Evolutionary conservation across 148 eudicot genomes (phyloP).

Genomic region (Diospyros lotus): DNA sequence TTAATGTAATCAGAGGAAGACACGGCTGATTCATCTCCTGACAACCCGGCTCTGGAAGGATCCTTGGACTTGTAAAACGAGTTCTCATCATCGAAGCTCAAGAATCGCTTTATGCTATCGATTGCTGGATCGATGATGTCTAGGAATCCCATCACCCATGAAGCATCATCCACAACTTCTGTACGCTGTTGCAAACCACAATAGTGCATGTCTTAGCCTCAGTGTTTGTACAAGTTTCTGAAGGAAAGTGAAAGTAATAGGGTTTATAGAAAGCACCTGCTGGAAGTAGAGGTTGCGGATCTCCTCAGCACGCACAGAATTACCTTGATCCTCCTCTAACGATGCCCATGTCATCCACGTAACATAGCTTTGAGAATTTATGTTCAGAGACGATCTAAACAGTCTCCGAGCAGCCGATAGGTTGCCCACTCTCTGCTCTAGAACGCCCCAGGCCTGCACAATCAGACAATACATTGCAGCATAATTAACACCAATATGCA

Average conservation of each 20-base stretch:
- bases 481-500: neutral
- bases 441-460: constrained; percentile 93
- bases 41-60: constrained; percentile 13
- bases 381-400: constrained; percentile 80
- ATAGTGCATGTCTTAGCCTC: neutral
- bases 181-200: constrained; percentile 63
- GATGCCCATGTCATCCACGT: constrained; percentile 99
- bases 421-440: constrained; percentile 91
- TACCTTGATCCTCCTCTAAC: constrained; percentile 90
- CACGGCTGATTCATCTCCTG: constrained; percentile 22
- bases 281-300: constrained; percentile 94
- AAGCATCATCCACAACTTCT: constrained; percentile 85
- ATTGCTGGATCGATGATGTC: constrained; percentile 94
- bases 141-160: constrained; percentile 84
- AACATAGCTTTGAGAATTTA: constrained; percentile 89
- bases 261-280: constrained; percentile 47
- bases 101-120: constrained; percentile 65
- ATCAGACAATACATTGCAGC: neutral
- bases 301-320: constrained; percentile 87
- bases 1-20: constrained; percentile 8
- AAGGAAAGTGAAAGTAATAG: neutral
- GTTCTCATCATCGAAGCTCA: constrained; percentile 57
- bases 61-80: constrained; percentile 26
- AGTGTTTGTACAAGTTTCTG: neutral
- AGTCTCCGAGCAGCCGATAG: constrained; percentile 87